Percentiles rank a stretch among this genome's conserved stretches.
phyloP scores from a whole-genome alignment of 306 rosid genomes.

The Cercis canadensis region DNA sequence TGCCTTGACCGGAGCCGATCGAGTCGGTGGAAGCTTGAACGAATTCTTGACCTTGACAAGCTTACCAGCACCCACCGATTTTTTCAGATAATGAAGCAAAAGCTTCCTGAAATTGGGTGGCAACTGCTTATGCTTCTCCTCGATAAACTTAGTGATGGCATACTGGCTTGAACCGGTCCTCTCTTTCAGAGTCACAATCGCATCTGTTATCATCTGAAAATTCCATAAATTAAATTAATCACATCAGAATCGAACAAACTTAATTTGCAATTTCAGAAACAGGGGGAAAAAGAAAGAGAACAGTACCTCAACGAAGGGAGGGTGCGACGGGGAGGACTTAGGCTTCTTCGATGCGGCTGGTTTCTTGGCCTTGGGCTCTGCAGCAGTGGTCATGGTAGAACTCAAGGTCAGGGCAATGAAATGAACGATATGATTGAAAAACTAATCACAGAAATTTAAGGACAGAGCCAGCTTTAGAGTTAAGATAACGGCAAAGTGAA shows the following conservation, averaged over 20 bases:
- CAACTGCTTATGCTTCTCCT: conserved; percentile 73
- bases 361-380: conserved; percentile 41
- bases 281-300: not conserved
- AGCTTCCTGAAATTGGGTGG: conserved; percentile 75
- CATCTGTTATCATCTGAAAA: conserved; percentile 80
- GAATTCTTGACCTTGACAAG: conserved; percentile 78
- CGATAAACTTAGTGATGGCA: conserved; percentile 79
- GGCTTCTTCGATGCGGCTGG: conserved; percentile 39
- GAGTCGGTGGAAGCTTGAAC: conserved; percentile 58
- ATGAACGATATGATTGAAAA: too few species aligned
- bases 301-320: conserved; percentile 80
- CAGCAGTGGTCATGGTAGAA: conserved; percentile 30
- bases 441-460: too few species aligned
- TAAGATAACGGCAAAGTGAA: too few species aligned
- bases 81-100: conserved; percentile 70
- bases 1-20: conserved; percentile 23
- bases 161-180: conserved; percentile 91
- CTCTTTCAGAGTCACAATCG: conserved; percentile 73
- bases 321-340: conserved; percentile 38
- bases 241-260: not conserved
- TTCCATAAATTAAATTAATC: not conserved
- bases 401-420: conserved; percentile 27
- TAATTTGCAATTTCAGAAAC: not conserved
- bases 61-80: conserved; percentile 67
- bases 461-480: too few species aligned